A percentile compares a stretch with the other conserved stretches of the same genome.
phyloP scores from a whole-genome alignment of 768 basidiomycete genomes.

The Boletales sp. region DNA sequence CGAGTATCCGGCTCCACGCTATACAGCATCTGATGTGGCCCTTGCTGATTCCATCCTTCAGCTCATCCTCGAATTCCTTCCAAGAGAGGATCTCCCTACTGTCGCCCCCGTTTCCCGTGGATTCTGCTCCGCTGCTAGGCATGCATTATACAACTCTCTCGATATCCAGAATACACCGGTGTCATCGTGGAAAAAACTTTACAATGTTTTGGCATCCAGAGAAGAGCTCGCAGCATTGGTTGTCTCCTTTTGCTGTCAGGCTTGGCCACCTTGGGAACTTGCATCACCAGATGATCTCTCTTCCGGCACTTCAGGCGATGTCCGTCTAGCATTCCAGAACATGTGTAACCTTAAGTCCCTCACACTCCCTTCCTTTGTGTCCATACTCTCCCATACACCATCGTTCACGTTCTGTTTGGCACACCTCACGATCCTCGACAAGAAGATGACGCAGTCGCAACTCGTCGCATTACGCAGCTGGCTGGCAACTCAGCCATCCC shows the following conservation, averaged over 20 bases:
- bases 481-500: conserved; percentile 22
- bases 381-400: conserved; percentile 17
- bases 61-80: conserved; percentile 20
- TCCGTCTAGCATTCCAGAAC: conserved; percentile 26
- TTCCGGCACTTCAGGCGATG: conserved; percentile 11
- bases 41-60: conserved; percentile 21
- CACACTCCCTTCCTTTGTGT: conserved; percentile 23
- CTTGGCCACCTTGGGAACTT: conserved; percentile 14
- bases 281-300: conserved; percentile 5
- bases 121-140: conserved; percentile 20
- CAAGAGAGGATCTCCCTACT: conserved; percentile 12
- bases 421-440: conserved; percentile 28
- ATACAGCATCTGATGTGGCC: not conserved
- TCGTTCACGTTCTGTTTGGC: conserved; percentile 21
- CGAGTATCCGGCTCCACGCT: not conserved
- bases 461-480: conserved; percentile 18
- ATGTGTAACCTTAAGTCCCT: conserved; percentile 28
- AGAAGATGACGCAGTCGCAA: conserved; percentile 20
- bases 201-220: conserved; percentile 15
- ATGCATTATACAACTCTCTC: conserved; percentile 20
- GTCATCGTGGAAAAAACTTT: conserved; percentile 15
- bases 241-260: conserved; percentile 19
- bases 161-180: conserved; percentile 15
- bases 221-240: conserved; percentile 23
- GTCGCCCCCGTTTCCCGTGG: conserved; percentile 24